These are phyloP conservation scores for Termitomyces sp. DNA, from an alignment of 768 basidiomycete species.

Conservation along the genomic window DNA sequence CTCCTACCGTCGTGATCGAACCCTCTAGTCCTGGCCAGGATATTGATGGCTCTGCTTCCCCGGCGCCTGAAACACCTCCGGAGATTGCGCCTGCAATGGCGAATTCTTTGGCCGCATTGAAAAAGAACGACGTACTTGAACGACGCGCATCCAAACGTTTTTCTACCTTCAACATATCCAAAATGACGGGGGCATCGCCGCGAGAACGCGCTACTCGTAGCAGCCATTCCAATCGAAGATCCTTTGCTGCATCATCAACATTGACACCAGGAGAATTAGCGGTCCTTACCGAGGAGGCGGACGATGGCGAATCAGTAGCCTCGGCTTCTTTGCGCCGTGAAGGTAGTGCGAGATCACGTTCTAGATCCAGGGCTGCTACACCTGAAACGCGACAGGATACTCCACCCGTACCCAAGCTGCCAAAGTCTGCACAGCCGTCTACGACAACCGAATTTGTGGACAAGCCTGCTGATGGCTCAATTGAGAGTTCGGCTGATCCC, in stretches of 20 bases:
- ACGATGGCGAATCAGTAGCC: conserved; percentile 48
- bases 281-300: conserved; percentile 64
- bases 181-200: conserved; percentile 70
- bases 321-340: conserved; percentile 21
- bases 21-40: conserved; percentile 42
- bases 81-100: conserved; percentile 60
- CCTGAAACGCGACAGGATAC: conserved; percentile 33
- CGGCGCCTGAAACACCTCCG: conserved; percentile 33
- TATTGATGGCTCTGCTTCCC: conserved; percentile 30
- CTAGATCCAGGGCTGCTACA: conserved; percentile 30
- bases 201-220: conserved; percentile 47
- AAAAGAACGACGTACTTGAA: conserved; percentile 82
- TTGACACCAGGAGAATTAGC: conserved; percentile 71
- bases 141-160: conserved; percentile 94
- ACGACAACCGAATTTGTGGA: conserved; percentile 11
- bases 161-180: conserved; percentile 90
- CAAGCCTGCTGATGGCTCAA: conserved; percentile 5
- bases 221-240: conserved; percentile 58
- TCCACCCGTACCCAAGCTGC: conserved; percentile 46
- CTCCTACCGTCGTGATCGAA: conserved; percentile 47
- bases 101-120: conserved; percentile 82
- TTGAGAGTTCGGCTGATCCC: conserved; percentile 19
- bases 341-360: conserved; percentile 23
- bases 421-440: conserved; percentile 38
- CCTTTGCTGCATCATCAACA: conserved; percentile 58